Evolutionary conservation across 225 moss, liverwort and hornwort genomes (phyloP), one percentile per base, ranked within the genome.

Genomic region (Ulota crispa): DNA sequence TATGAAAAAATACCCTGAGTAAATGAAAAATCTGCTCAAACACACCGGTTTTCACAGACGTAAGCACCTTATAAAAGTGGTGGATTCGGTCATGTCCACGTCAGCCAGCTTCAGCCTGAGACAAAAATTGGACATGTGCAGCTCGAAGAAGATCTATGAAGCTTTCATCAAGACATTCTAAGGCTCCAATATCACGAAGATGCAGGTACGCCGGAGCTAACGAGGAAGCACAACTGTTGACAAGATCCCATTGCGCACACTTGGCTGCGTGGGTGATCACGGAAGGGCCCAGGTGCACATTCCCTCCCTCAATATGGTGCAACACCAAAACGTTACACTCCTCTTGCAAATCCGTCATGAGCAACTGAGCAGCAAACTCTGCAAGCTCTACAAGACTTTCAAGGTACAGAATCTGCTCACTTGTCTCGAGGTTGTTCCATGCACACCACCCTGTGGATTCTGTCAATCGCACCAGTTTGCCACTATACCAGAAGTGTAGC

Each of bases 331-430:
- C 43, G 64, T 87, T 66, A 42, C 91, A 86, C 70, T 75, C 78
- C 43, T 72, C 79, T 82, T 93, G 93, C 69, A 93, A 91, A 39
- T 89, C 87, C 5, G 75, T 83, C 83, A 95, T 84, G 39, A 95
- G 76, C 76, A 81, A 87, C 55, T 89, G 92, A 63, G 87, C 90
- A 12, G 93, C 74, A 47, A 91, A 78, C 64, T 91, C 91, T 14
- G 92, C 91, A 41, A 95, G 84, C 66, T 95, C 92, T 53, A 95
- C 60, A n/a, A 93, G 73, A 66, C 84, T 80, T 65, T 81, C 83
- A 32, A 93, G 89, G 73, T 89, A 91, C 42, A 60, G 68, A 23
- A 82, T 83, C 81, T 95, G 93, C 31, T 87, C 76, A 5, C 84
- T 70, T 64, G 55, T 67, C 30, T 86, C 89, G 10, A 90, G 80